These are phyloP conservation scores for Phellopilus nigrolimitatus DNA, from an alignment of 1,284 basidiomycete genomes.

Conservation along the genomic window DNA sequence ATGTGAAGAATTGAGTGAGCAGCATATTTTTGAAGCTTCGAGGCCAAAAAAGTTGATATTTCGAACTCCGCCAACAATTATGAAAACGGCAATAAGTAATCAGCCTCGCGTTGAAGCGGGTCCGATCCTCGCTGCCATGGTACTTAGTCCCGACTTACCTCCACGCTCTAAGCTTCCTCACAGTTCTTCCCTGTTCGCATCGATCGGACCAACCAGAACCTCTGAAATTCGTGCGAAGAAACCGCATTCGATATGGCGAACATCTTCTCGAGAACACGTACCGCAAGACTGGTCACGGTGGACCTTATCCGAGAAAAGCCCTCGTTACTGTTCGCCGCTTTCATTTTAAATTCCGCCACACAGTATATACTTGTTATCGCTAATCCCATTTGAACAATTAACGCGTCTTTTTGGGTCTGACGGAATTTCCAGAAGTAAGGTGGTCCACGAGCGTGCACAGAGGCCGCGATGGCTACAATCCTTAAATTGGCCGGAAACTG, in stretches of 20 bases:
- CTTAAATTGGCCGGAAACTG: not conserved
- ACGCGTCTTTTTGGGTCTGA: not conserved
- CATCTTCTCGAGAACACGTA: not conserved
- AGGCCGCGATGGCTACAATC: not conserved
- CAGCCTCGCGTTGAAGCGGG: too few species aligned
- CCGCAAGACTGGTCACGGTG: not conserved
- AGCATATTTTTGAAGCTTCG: too few species aligned
- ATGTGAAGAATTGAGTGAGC: too few species aligned
- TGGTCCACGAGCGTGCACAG: not conserved
- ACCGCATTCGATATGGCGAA: not conserved
- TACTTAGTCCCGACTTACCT: too few species aligned
- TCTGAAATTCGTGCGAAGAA: not conserved
- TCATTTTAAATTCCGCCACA: not conserved
- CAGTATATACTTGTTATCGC: slow-evolving; percentile 1
- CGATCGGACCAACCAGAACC: too few species aligned
- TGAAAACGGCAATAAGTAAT: too few species aligned
- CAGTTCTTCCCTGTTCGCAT: too few species aligned
- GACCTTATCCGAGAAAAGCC: slow-evolving; percentile 14
- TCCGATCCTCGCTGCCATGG: too few species aligned
- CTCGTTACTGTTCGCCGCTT: slow-evolving; percentile 3
- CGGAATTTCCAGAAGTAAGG: slow-evolving; percentile 7
- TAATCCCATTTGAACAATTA: not conserved
- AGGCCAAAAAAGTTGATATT: too few species aligned
- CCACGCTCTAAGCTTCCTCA: too few species aligned
- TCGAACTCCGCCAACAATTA: too few species aligned